These are phyloP conservation scores for Linnemannia hyalina DNA, from an alignment of 192 early-diverging fungal genomes.

Conservation along the genomic window DNA sequence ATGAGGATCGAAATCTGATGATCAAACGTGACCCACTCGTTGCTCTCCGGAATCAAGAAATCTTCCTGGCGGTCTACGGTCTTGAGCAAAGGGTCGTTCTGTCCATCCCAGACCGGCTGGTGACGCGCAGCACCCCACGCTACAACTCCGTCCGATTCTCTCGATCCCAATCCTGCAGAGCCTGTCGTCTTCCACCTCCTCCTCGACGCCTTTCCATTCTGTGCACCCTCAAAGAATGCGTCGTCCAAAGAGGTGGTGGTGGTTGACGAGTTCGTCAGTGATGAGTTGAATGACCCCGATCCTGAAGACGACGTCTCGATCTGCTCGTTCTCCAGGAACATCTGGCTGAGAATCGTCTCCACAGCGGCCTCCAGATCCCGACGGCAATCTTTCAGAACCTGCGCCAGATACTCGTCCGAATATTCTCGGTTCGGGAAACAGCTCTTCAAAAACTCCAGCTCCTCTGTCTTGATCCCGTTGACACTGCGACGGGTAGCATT, in stretches of 20 bases:
- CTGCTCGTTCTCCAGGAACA: slow-evolving; percentile 54
- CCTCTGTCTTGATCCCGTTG: slow-evolving; percentile 26
- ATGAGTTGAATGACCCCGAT: slow-evolving; percentile 36
- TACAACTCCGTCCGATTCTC: not conserved
- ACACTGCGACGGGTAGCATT: not conserved
- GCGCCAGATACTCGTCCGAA: slow-evolving; percentile 43
- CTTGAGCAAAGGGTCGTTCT: slow-evolving; percentile 27
- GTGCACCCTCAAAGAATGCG: slow-evolving; percentile 22
- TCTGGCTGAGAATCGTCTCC: slow-evolving; percentile 46
- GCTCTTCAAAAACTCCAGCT: slow-evolving; percentile 46
- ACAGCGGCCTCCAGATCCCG: slow-evolving; percentile 37
- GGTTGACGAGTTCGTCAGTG: slow-evolving; percentile 4
- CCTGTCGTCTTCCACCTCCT: slow-evolving; percentile 13
- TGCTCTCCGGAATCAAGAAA: slow-evolving; percentile 53
- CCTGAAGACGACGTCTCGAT: slow-evolving; percentile 45
- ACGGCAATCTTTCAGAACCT: slow-evolving; percentile 34
- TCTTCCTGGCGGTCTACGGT: slow-evolving; percentile 36
- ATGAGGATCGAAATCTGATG: slow-evolving; percentile 50
- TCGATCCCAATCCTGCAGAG: not conserved
- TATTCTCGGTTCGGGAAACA: slow-evolving; percentile 45
- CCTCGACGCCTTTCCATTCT: slow-evolving; percentile 4
- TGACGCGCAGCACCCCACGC: slow-evolving; percentile 18
- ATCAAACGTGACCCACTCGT: slow-evolving; percentile 54
- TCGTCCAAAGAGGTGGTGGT: slow-evolving; percentile 39
- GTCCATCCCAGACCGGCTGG: slow-evolving; percentile 9